phyloP scores from a whole-genome alignment of 2,329 filamentous ascomycete genomes.

The Paracoccidioides lutzii region DNA sequence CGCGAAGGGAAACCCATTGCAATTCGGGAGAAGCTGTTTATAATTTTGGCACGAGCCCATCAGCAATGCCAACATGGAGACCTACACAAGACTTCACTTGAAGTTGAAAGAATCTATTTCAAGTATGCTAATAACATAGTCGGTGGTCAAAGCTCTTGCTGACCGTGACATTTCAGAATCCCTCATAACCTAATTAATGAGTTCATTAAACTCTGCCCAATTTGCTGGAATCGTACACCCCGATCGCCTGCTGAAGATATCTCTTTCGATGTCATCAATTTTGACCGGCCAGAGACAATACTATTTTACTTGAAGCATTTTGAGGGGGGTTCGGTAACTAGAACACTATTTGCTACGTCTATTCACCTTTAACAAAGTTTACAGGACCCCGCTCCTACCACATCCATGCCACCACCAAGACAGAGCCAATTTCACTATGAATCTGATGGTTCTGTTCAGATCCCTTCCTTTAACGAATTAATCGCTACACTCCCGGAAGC shows the following conservation, averaged over 20 bases:
- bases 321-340: too few relatives aligned
- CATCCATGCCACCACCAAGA: too few relatives aligned
- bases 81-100: conserved; percentile 39
- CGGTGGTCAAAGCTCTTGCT: background rate
- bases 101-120: conserved; percentile 37
- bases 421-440: too few relatives aligned
- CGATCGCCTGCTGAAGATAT: background rate
- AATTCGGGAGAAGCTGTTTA: conserved; percentile 38
- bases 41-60: conserved; percentile 38
- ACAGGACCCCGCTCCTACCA: too few relatives aligned
- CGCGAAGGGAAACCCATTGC: conserved; percentile 40
- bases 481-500: too few relatives aligned
- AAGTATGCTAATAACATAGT: conserved; percentile 25
- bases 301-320: too few relatives aligned
- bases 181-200: conserved; percentile 40
- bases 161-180: conserved; percentile 24
- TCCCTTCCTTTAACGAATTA: too few relatives aligned
- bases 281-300: too few relatives aligned
- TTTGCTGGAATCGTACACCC: conserved; percentile 18
- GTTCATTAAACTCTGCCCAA: conserved; percentile 39
- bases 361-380: too few relatives aligned
- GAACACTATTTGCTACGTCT: too few relatives aligned
- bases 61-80: conserved; percentile 39
- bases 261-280: background rate
- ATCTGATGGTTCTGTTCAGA: too few relatives aligned